These are phyloP conservation scores for Sarcomyxa edulis DNA, from an alignment of 768 basidiomycete species.

Conservation along the genomic window DNA sequence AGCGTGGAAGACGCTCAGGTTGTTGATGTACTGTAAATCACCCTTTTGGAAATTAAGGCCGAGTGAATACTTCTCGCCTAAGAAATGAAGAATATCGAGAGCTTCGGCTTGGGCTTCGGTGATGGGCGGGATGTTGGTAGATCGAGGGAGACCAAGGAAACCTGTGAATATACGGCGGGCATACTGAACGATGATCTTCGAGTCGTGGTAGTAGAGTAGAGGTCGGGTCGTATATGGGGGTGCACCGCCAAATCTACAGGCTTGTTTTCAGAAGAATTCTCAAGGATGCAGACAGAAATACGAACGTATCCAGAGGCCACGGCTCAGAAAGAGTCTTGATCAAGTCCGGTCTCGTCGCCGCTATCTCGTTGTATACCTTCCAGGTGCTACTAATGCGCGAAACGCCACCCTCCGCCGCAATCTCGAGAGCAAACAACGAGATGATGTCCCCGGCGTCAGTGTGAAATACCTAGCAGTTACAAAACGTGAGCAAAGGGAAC, in stretches of 20 bases:
- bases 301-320: too few species aligned
- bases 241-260: slow-evolving; percentile 29
- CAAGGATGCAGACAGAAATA: too few species aligned
- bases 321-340: too few species aligned
- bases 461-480: too few species aligned
- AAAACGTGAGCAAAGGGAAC: too few species aligned
- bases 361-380: too few species aligned
- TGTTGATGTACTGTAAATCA: slow-evolving; percentile 46
- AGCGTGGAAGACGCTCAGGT: slow-evolving; percentile 37
- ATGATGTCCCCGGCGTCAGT: too few species aligned
- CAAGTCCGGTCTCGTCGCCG: too few species aligned
- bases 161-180: slow-evolving; percentile 41
- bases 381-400: too few species aligned
- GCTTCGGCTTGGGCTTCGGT: slow-evolving; percentile 46
- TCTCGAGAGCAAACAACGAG: too few species aligned
- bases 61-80: slow-evolving; percentile 37
- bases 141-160: slow-evolving; percentile 28
- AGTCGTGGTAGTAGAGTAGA: slow-evolving; percentile 33
- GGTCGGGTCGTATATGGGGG: slow-evolving; percentile 32
- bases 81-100: slow-evolving; percentile 38
- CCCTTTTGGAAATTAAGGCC: slow-evolving; percentile 42
- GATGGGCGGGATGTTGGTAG: slow-evolving; percentile 36
- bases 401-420: too few species aligned
- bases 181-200: slow-evolving; percentile 39
- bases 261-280: too few species aligned